Evolutionary conservation across 257 asterid genomes (phyloP), one percentile per base, ranked within the genome.

Genomic region (Solanum paucissectum): DNA sequence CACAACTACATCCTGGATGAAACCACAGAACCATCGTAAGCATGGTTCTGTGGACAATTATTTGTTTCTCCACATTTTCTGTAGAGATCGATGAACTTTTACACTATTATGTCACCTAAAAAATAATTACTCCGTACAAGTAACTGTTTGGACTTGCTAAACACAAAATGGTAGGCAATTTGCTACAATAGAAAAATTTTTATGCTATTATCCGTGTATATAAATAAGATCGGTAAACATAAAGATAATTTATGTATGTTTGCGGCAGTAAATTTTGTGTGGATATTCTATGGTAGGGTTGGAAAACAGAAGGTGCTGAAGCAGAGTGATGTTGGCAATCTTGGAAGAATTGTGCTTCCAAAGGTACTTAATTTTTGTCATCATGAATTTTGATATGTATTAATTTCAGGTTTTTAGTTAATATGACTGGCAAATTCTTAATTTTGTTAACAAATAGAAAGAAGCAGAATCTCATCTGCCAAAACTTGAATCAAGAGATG

Each of bases 381-480:
- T 74, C 32, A 38, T 82, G 23, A 36, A 74, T 21, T 21, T 74
- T 21, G 49, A 74, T 74, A 14, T 4, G 21, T 21, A 34, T 36
- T 74, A 25, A 11, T 20, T 36, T 36, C 82, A 74, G 82, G 29
- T 34, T 74, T 37, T 74, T 36, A 21, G n/a, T 23, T 34, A 2
- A 36, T 74, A 36, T 10, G 5, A 20, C 37, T 9, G n/a, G 37
- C 2, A 12, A 73, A 9, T 72, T 72, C 79, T 73, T 20, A 37
- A 74, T 21, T 36, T 4, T 74, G 20, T 36, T 74, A 74, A 74
- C 44, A 33, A 18, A 52, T 91, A 96, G 99, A 96, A 93, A 92
- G 99, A 96, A 90, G 98, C 98, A 34, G 99, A 96, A 90, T 89
- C 90, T 82, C 98, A 95, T 89, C 96, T 96, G 55, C 98, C 99